A percentile compares a stretch with the other conserved stretches of the same genome.
Conservation (phyloP, 2,329 filamentous ascomycete genomes). For the Neonectria ditissima region DNA sequence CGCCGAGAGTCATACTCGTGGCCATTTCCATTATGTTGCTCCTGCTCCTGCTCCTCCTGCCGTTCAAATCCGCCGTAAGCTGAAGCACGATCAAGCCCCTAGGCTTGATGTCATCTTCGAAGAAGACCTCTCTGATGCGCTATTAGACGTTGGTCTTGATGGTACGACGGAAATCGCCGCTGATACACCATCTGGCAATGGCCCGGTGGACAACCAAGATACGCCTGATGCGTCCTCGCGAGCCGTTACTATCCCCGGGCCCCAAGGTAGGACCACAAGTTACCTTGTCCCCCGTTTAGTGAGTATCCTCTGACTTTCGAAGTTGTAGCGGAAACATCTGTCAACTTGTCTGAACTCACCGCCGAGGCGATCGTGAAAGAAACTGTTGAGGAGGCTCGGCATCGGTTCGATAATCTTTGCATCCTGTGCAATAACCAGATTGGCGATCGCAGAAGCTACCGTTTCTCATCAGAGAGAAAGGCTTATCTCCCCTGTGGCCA, state of each 20-base stretch:
- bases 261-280: background rate
- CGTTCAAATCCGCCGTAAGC: background rate
- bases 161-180: background rate
- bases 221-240: background rate
- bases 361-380: background rate
- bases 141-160: background rate
- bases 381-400: background rate
- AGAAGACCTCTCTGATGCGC: background rate
- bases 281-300: background rate
- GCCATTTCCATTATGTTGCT: background rate
- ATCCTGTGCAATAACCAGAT: background rate
- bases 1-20: background rate
- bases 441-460: background rate
- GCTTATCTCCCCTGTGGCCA: slow-evolving; percentile 46
- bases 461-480: slow-evolving; percentile 25
- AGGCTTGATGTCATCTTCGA: background rate
- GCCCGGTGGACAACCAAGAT: background rate
- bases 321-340: background rate
- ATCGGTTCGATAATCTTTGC: background rate
- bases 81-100: background rate
- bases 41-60: background rate
- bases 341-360: background rate
- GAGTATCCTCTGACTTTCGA: background rate
- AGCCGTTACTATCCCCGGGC: background rate
- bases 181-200: background rate